Percentiles rank a stretch among this genome's conserved stretches.
These are phyloP conservation scores for Apiospora pterosperma DNA, from an alignment of 2,329 filamentous ascomycete species.

Conservation along the genomic window DNA sequence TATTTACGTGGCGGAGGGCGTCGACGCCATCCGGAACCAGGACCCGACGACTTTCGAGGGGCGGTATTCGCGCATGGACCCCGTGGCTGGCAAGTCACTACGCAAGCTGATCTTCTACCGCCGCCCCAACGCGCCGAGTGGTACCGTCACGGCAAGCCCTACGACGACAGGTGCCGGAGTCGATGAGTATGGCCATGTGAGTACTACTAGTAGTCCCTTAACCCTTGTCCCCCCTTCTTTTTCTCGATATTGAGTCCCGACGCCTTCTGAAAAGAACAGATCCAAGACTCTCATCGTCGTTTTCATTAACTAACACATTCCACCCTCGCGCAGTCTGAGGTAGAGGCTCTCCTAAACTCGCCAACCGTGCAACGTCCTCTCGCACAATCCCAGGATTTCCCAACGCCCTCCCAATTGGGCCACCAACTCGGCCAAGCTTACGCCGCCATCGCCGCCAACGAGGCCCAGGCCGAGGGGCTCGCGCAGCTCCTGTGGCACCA, in stretches of 20 bases:
- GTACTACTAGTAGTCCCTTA: slow-evolving; percentile 1
- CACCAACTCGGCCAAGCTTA: neutral
- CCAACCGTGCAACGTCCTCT: neutral
- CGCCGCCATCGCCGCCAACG: neutral
- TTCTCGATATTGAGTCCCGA: neutral
- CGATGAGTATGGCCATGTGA: slow-evolving; percentile 16
- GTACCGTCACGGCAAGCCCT: neutral
- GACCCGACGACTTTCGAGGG: slow-evolving; percentile 15
- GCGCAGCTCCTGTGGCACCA: neutral
- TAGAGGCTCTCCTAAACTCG: neutral
- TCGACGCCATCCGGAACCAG: slow-evolving; percentile 12
- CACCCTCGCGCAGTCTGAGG: neutral
- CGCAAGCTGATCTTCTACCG: slow-evolving; percentile 15
- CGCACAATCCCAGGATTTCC: neutral
- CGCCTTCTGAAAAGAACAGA: neutral
- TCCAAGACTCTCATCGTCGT: neutral
- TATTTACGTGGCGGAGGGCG: slow-evolving; percentile 19
- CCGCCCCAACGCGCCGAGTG: neutral
- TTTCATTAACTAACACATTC: neutral
- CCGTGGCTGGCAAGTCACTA: slow-evolving; percentile 18
- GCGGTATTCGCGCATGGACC: slow-evolving; percentile 30
- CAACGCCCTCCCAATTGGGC: neutral
- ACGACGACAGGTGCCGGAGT: neutral
- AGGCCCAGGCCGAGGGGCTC: neutral
- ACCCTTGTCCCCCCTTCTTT: neutral